Evolutionary conservation across 179 eudicot genomes (phyloP), one percentile per base, ranked within the genome.

Genomic region (Dionaea muscipula): DNA sequence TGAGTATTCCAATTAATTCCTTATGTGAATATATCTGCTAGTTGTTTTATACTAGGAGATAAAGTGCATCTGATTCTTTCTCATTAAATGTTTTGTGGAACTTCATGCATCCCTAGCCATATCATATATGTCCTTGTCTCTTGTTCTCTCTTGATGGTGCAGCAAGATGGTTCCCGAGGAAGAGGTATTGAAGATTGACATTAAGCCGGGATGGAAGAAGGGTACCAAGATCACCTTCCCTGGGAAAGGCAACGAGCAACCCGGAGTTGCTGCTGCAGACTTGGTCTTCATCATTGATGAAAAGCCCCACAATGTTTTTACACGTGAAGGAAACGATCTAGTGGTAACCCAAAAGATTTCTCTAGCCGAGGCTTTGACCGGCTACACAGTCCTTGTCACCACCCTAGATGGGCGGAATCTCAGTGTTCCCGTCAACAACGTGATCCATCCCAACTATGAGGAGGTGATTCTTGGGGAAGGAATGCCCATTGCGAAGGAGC

Each of bases 131-230:
- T 31, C 35, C 8, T 4, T 31, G 35, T n/a, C n/a, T n/a, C n/a
- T n/a, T n/a, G n/a, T n/a, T n/a, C n/a, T n/a, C n/a, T n/a, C n/a
- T n/a, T 31, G 35, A 31, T 31, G 35, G 7, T 63, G 71, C 79
- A 85, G 94, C 59, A n/a, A n/a, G n/a, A n/a, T n/a, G n/a, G n/a
- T n/a, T n/a, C n/a, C n/a, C n/a, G 84, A 75, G 39, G 82, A 85
- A 56, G 94, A 85, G 68, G 78, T 83, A 24, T 23, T 85, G 43
- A 80, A 84, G 18, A 83, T 85, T 2, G 73, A 83, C 41, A 60
- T 85, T 54, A 85, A 83, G 31, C 86, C 86, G 0, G 94, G 94
- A 16, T 85, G 94, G 94, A 85, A 85, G 52, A 85, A 78, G 59
- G 94, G 94, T 2, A 85, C 94, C 27, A 85, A 85, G 57, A 72